Conservation (phyloP, 139 green algal species). For the Axilococcus clingmanii region DNA sequence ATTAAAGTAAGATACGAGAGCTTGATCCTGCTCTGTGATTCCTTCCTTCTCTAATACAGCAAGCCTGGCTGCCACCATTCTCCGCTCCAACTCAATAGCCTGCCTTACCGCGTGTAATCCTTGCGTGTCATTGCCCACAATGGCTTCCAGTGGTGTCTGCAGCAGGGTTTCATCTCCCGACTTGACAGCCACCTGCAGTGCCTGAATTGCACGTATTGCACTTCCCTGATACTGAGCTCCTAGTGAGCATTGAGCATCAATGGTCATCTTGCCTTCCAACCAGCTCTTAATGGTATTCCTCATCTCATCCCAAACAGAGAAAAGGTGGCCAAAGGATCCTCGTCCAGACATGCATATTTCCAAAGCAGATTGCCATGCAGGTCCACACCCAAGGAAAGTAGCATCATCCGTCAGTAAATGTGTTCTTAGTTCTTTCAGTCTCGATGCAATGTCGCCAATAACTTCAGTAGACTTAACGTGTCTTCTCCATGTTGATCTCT, state of each 20-base stretch:
- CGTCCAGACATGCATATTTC: slow-evolving; percentile 24
- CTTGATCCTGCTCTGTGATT: too few species aligned
- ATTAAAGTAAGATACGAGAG: slow-evolving; percentile 5
- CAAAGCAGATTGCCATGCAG: slow-evolving; percentile 21
- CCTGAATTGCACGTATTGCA: slow-evolving; percentile 11
- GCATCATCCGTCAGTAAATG: slow-evolving; percentile 24
- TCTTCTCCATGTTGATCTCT: slow-evolving; percentile 26
- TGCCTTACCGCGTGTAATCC: slow-evolving; percentile 15
- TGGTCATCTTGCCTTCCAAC: slow-evolving; percentile 10
- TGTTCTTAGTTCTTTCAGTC: slow-evolving; percentile 27
- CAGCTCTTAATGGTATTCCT: slow-evolving; percentile 18
- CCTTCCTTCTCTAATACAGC: not conserved
- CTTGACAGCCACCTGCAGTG: slow-evolving; percentile 13
- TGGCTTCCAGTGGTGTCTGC: slow-evolving; percentile 38
- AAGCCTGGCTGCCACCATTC: not conserved
- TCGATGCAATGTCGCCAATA: slow-evolving; percentile 17
- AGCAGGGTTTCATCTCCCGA: slow-evolving; percentile 12
- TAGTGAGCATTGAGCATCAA: not conserved
- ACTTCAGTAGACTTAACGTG: slow-evolving; percentile 18
- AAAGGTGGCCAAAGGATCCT: slow-evolving; percentile 14
- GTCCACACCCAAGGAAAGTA: slow-evolving; percentile 13
- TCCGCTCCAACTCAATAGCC: slow-evolving; percentile 22
- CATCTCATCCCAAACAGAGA: slow-evolving; percentile 35
- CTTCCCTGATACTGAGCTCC: not conserved
- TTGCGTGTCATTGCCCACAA: slow-evolving; percentile 25